Percentiles rank a stretch among this genome's conserved stretches.
Conservation (phyloP, 495 filamentous ascomycete species). For the Neurospora sp. region DNA sequence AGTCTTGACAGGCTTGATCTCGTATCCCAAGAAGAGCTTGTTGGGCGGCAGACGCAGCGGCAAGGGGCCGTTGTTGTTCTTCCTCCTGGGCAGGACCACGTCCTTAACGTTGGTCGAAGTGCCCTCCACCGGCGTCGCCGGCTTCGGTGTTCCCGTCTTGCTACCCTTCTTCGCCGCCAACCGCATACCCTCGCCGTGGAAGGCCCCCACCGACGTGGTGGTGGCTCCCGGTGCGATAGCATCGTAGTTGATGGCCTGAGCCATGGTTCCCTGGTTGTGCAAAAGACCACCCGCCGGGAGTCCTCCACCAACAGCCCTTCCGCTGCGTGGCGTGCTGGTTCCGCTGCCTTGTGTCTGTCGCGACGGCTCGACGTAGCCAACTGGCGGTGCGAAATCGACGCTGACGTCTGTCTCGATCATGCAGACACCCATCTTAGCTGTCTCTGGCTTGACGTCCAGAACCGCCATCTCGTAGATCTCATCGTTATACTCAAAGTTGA, state of each 20-base stretch:
- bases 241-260: slow-evolving; percentile 90
- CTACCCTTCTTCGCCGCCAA: slow-evolving; percentile 70
- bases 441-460: slow-evolving; percentile 79
- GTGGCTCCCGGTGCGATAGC: slow-evolving; percentile 77
- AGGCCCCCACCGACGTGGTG: slow-evolving; percentile 60
- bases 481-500: slow-evolving; percentile 93
- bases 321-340: slow-evolving; percentile 51
- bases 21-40: slow-evolving; percentile 93
- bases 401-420: slow-evolving; percentile 91
- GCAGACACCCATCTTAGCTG: slow-evolving; percentile 68
- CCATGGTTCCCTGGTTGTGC: slow-evolving; percentile 85
- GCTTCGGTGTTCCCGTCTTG: slow-evolving; percentile 69
- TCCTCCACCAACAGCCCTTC: slow-evolving; percentile 24
- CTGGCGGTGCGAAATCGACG: slow-evolving; percentile 88
- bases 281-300: slow-evolving; percentile 60
- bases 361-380: slow-evolving; percentile 85
- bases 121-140: slow-evolving; percentile 69
- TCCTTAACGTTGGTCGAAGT: slow-evolving; percentile 48
- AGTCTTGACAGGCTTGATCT: slow-evolving; percentile 77
- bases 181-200: slow-evolving; percentile 65
- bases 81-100: slow-evolving; percentile 27
- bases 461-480: slow-evolving; percentile 85
- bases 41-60: slow-evolving; percentile 78
- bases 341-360: slow-evolving; percentile 42
- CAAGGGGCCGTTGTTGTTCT: slow-evolving; percentile 74